Base-by-base conservation (phyloP, 257 asterid species). In the Solanum tarijense region DNA sequence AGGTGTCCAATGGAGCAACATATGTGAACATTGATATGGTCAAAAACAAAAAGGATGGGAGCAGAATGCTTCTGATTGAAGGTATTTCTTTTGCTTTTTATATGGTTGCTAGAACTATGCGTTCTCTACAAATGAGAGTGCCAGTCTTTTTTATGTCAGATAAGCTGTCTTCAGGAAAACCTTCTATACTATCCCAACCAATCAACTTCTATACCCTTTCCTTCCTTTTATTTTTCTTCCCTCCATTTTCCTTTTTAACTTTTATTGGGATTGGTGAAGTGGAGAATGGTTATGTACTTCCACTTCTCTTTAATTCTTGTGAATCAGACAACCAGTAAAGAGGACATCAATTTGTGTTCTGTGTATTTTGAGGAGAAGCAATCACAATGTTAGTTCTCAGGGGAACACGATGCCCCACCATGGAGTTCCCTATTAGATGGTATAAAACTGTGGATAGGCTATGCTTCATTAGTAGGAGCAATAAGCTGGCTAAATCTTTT, bases 1-100 rank as follows among this genome's bases (percentile, higher is more conserved):
- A 97, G 99, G 95, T 92, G 55, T 87, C 93, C 92, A 93, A 92
- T 86, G 99, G 99, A 86, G 98, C 99, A 35, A 97, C 99, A 38
- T 93, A 91, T 66, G 99, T 93, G 38, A 94, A 88, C 89, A 87
- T 96, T 69, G 98, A 97, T 92, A 95, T 94, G 99, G 91, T 92
- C 81, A 88, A 84, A 88, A 97, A 91, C 94, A 94, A 89, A 93
- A 94, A 94, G 89, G 96, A 95, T 91, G 98, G 93, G 89, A 94
- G 91, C 93, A 94, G 93, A 92, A 97, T 97, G 99, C 87, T 97
- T 90, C 87, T 94, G 83, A 88, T 97, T 90, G 98, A 96, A 94
- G 99, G 99, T 96, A 91, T 86, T 78, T 73, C 73, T 20, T 78
- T 6, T 66, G 55, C 38, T 7, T 18, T 41, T 35, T 73, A 29